Percentiles rank a stretch among this genome's conserved stretches.
Evolutionary conservation across 495 filamentous ascomycete genomes (phyloP).

Genomic region (Pseudevernia furfuracea): DNA sequence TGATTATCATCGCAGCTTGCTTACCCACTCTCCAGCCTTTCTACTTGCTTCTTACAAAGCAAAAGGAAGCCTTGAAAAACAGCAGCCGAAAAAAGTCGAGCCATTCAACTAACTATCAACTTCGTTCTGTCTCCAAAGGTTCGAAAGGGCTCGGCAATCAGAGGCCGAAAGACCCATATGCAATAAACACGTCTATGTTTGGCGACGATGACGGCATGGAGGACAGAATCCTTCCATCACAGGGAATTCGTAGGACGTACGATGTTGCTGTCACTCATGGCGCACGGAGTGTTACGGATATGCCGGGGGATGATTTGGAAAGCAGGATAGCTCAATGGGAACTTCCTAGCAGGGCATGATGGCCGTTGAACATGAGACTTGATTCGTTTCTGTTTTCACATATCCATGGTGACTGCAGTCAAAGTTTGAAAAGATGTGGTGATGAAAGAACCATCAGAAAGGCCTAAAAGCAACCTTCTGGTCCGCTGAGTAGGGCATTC

Average conservation of each 20-base stretch:
- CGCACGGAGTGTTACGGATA: not conserved
- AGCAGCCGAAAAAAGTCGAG: not conserved
- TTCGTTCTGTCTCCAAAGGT: not conserved
- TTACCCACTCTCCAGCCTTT: not conserved
- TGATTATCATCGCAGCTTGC: conserved; percentile 1
- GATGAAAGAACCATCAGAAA: too few species aligned
- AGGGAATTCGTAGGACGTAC: not conserved
- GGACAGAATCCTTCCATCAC: not conserved
- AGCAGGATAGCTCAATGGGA: not conserved
- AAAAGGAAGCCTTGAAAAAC: not conserved
- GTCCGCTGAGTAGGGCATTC: too few species aligned
- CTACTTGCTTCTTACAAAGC: not conserved
- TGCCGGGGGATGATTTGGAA: not conserved
- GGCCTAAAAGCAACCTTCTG: too few species aligned
- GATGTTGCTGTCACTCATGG: not conserved
- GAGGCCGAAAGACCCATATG: not conserved
- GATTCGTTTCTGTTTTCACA: too few species aligned
- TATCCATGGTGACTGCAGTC: too few species aligned
- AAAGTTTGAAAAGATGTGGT: too few species aligned
- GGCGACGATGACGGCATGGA: not conserved
- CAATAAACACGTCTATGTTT: not conserved
- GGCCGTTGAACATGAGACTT: too few species aligned
- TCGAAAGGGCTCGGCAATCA: not conserved
- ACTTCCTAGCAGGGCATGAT: not conserved
- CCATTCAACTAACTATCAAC: not conserved